phyloP scores from a whole-genome alignment of 139 green algal genomes.

The Spirogloea muscicola region DNA sequence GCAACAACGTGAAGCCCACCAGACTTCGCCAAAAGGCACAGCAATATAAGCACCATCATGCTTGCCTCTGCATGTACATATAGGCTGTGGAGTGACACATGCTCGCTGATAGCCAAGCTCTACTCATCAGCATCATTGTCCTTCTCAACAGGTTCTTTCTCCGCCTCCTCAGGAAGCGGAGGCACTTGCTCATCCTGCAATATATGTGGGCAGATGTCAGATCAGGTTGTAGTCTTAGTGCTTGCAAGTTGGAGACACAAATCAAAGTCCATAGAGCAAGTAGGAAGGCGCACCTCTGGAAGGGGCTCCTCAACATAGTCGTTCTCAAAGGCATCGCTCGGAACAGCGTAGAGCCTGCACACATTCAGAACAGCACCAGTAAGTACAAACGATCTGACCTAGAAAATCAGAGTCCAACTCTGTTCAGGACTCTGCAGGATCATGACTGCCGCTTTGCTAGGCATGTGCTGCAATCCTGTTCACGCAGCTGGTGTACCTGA shows the following conservation, averaged over 20 bases:
- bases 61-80: too few species aligned
- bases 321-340: constrained; percentile 58
- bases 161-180: background rate
- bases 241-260: background rate
- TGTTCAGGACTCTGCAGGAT: too few species aligned
- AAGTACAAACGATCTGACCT: too few species aligned
- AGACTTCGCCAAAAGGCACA: too few species aligned
- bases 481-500: constrained; percentile 56
- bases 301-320: constrained; percentile 52
- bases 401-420: too few species aligned
- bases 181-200: constrained; percentile 27
- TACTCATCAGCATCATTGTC: constrained; percentile 2
- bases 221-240: background rate
- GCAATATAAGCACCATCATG: too few species aligned
- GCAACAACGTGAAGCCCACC: too few species aligned
- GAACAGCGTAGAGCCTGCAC: constrained; percentile 49
- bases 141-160: constrained; percentile 5
- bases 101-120: too few species aligned
- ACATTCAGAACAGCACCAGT: too few species aligned
- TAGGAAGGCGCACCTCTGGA: constrained; percentile 23
- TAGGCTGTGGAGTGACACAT: too few species aligned
- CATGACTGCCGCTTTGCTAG: too few species aligned
- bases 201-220: background rate
- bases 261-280: background rate
- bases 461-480: too few species aligned